phyloP scores from a whole-genome alignment of 352 stramenopile species.

The Phytophthora idaei region DNA sequence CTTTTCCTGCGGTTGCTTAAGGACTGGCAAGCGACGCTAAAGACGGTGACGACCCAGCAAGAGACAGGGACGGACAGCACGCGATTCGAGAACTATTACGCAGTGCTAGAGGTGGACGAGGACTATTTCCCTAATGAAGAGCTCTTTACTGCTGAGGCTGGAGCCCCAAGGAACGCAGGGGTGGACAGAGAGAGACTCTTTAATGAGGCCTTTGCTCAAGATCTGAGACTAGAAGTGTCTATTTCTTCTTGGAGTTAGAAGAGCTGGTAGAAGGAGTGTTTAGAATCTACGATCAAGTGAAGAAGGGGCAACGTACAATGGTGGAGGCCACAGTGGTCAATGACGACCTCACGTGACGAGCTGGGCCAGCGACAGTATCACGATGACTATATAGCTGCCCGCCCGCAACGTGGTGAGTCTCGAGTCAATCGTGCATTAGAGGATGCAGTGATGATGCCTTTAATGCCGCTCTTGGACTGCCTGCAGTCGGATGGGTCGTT shows the following conservation, averaged over 20 bases:
- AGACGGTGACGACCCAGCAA: not conserved
- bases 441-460: not conserved
- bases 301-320: too few relatives aligned
- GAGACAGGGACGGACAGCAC: not conserved
- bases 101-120: slow-evolving; percentile 5
- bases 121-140: slow-evolving; percentile 11
- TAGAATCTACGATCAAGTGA: too few relatives aligned
- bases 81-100: slow-evolving; percentile 30
- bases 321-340: too few relatives aligned
- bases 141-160: not conserved
- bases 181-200: slow-evolving; percentile 19
- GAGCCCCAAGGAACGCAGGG: not conserved
- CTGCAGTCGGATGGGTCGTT: not conserved
- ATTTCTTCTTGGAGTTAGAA: not conserved
- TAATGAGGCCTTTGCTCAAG: slow-evolving; percentile 23
- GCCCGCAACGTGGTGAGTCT: too few relatives aligned
- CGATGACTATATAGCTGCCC: too few relatives aligned
- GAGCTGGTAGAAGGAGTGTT: too few relatives aligned
- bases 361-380: too few relatives aligned
- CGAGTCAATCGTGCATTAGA: too few relatives aligned
- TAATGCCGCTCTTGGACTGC: slow-evolving; percentile 1
- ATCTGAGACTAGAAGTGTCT: not conserved
- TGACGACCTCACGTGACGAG: too few relatives aligned
- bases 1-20: slow-evolving; percentile 12
- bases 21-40: slow-evolving; percentile 2